These are phyloP conservation scores for Tetrahymena borealis DNA, from an alignment of 73 alveolate species.

Conservation along the genomic window DNA sequence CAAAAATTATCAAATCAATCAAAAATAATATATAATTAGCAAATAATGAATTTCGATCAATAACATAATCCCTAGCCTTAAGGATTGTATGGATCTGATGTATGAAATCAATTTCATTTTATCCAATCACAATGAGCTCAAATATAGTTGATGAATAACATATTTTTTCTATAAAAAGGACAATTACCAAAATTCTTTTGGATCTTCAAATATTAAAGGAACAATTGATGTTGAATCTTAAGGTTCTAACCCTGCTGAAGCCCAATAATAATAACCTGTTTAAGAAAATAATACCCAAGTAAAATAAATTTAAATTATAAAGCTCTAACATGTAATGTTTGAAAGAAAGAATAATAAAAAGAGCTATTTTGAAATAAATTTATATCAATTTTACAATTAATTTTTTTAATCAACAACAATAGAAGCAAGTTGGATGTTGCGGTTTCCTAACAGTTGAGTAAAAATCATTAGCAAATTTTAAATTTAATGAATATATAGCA, in stretches of 20 bases:
- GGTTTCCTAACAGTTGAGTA: not conserved
- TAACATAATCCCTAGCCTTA: not conserved
- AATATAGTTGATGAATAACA: not conserved
- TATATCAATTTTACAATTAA: too few species aligned
- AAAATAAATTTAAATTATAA: not conserved
- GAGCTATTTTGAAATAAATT: too few species aligned
- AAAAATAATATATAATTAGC: not conserved
- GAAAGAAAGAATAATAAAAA: too few species aligned
- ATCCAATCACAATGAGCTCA: too few species aligned
- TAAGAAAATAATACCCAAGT: not conserved
- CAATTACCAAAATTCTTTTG: not conserved
- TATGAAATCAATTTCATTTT: not conserved
- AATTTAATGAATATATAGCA: not conserved
- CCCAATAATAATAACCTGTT: not conserved
- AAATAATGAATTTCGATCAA: not conserved
- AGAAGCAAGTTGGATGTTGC: not conserved
- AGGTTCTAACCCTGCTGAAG: not conserved
- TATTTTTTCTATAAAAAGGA: not conserved
- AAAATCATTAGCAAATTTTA: too few species aligned
- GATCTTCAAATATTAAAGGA: not conserved
- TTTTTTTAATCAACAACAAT: not conserved
- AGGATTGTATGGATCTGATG: not conserved
- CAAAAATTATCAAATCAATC: not conserved
- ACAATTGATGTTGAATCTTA: not conserved
- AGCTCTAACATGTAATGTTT: too few species aligned